phyloP scores from a whole-genome alignment of 768 basidiomycete species.

The Inosperma sp. region DNA sequence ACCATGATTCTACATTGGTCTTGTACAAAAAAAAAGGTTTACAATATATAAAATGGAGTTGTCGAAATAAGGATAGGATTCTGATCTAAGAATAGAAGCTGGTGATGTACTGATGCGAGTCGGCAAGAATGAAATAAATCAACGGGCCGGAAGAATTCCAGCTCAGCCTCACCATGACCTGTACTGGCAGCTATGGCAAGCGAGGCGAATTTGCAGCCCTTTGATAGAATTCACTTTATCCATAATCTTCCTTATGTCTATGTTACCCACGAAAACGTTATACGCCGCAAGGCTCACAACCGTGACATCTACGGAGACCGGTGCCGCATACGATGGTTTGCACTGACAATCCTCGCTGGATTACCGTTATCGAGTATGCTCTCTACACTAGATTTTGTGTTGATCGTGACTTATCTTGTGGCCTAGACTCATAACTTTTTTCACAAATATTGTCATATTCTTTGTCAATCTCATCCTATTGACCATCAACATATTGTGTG shows the following conservation, averaged over 20 bases:
- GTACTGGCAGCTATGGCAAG: background rate
- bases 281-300: background rate
- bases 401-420: background rate
- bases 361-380: constrained; percentile 1
- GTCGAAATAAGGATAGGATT: too few relatives aligned
- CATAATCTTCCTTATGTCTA: constrained; percentile 3
- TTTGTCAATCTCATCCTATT: constrained; percentile 2
- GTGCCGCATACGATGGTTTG: constrained; percentile 1
- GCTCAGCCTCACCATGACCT: too few relatives aligned
- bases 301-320: background rate
- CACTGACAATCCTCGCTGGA: constrained; percentile 5
- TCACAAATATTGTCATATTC: constrained; percentile 1
- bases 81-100: too few relatives aligned
- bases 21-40: too few relatives aligned
- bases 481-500: background rate
- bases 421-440: background rate
- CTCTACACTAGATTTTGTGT: background rate
- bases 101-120: too few relatives aligned
- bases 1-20: too few relatives aligned
- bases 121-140: too few relatives aligned
- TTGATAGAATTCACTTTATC: constrained; percentile 1
- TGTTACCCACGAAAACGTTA: background rate
- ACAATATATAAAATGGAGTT: too few relatives aligned
- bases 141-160: too few relatives aligned
- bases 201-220: background rate